These are phyloP conservation scores for Mangifera indica DNA, from an alignment of 345 rosid genomes.

Conservation along the genomic window DNA sequence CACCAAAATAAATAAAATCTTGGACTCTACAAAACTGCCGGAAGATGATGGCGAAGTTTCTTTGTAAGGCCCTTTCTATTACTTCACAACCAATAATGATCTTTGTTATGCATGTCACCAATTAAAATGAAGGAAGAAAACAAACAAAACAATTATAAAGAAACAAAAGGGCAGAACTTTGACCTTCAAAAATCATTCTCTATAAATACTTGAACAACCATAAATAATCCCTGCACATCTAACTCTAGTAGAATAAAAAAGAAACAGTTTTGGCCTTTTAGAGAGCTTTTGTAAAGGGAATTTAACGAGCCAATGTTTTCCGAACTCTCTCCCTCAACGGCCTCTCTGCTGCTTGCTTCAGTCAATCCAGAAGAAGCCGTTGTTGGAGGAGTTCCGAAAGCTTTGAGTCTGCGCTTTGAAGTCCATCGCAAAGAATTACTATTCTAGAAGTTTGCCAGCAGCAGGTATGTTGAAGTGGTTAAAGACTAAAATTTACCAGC, in stretches of 20 bases:
- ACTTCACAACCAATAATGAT: background rate
- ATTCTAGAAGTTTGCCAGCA: background rate
- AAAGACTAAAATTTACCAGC: background rate
- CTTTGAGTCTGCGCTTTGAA: constrained; percentile 1
- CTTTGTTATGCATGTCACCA: constrained; percentile 5
- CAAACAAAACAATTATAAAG: background rate
- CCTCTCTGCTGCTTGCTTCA: constrained; percentile 11
- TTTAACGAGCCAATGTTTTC: constrained; percentile 23
- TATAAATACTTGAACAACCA: background rate
- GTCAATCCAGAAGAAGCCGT: background rate
- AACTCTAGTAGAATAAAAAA: background rate
- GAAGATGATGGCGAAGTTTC: background rate
- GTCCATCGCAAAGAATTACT: background rate
- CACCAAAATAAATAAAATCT: background rate
- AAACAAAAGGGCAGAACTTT: background rate
- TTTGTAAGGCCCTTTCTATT: background rate
- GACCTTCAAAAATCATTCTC: background rate
- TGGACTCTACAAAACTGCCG: background rate
- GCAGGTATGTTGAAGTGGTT: background rate
- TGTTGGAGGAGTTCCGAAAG: constrained; percentile 25
- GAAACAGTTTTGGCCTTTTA: background rate
- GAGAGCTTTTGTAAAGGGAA: background rate
- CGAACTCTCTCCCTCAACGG: constrained; percentile 55
- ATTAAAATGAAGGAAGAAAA: background rate
- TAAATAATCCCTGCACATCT: background rate